phyloP scores from a whole-genome alignment of 768 basidiomycete species.

The Tricholoma sp. region DNA sequence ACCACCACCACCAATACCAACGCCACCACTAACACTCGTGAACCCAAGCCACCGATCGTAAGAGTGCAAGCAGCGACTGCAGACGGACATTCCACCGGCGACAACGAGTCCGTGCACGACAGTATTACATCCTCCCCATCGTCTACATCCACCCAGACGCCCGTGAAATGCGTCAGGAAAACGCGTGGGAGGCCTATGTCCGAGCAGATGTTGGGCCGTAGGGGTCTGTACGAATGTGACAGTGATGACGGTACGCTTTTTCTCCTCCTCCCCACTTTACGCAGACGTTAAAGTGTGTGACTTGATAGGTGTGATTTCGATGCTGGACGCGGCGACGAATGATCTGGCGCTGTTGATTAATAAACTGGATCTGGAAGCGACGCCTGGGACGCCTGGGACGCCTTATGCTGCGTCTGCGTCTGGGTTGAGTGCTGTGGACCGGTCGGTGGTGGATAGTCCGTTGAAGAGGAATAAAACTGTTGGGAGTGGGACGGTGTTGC shows the following conservation, averaged over 20 bases:
- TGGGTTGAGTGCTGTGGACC: no score
- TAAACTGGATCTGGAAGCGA: slow-evolving; percentile 76
- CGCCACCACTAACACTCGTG: no score
- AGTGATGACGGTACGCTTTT: slow-evolving; percentile 60
- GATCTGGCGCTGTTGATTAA: slow-evolving; percentile 77
- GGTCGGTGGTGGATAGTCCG: neutral
- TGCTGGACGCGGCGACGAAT: slow-evolving; percentile 76
- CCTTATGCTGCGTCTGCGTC: slow-evolving; percentile 5
- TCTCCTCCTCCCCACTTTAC: no score
- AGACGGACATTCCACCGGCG: slow-evolving; percentile 39
- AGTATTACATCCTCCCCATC: no score
- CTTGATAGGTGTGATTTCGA: slow-evolving; percentile 61
- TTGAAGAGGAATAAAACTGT: slow-evolving; percentile 1
- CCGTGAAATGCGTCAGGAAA: no score
- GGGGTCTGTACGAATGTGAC: slow-evolving; percentile 48
- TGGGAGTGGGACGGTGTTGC: slow-evolving; percentile 11
- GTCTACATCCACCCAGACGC: slow-evolving; percentile 24
- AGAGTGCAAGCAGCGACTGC: slow-evolving; percentile 49
- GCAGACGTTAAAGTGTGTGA: no score
- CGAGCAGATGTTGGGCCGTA: slow-evolving; percentile 52
- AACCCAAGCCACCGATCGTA: slow-evolving; percentile 26
- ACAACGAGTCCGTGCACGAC: slow-evolving; percentile 12
- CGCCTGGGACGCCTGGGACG: slow-evolving; percentile 52
- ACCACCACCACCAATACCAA: no score
- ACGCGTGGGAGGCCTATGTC: slow-evolving; percentile 58